Evolutionary conservation across 768 basidiomycete genomes (phyloP), one percentile per base, ranked within the genome.

Genomic region (Filobasidium floriforme): DNA sequence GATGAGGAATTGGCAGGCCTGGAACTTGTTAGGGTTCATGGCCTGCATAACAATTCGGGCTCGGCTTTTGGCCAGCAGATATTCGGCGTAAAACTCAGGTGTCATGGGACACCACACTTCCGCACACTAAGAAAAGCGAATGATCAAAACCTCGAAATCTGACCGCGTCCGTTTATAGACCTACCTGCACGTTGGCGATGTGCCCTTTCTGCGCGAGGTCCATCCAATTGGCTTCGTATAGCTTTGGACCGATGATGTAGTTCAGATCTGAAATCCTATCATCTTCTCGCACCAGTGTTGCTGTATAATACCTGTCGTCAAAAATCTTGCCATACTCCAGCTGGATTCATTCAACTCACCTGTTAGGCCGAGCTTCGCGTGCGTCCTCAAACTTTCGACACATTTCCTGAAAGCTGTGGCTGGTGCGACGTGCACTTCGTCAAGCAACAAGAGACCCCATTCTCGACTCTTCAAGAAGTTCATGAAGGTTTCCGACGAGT

Each of bases 101-200:
- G 96, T 94, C 96, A 99, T 98, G 19, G 91, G 90, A 76, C 96
- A 99, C 96, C 96, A 99, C 9, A 99, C 96, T 79, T 99, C 96
- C 18, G 96, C 96, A 76, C 96, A 99, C 90, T 98, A 6, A 18
- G 49, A 44, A 41, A 10, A 44, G 18, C 18, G 6, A 3, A 7
- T 43, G 60, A 19, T 44, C 7, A 19, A 41, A 12, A 28, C 41
- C 14, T 51, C 10, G 1, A 54, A 12, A 1, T 24, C 51, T 19
- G 44, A 43, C 46, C 40, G 37, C 22, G 28, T 18, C 43, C 28
- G 7, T 15, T 26, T 18, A 66, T 83, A 9, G 9, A 37, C 32
- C 72, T 77, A 92, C 92, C 86, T 98, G 93, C n/a, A 99, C 96
- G 75, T 96, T 98, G 7, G 96, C 96, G 75, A 99, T 99, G 79